These are phyloP conservation scores for Pseudonitzschia multistriata DNA, from an alignment of 108 stramenopile species.

Conservation along the genomic window DNA sequence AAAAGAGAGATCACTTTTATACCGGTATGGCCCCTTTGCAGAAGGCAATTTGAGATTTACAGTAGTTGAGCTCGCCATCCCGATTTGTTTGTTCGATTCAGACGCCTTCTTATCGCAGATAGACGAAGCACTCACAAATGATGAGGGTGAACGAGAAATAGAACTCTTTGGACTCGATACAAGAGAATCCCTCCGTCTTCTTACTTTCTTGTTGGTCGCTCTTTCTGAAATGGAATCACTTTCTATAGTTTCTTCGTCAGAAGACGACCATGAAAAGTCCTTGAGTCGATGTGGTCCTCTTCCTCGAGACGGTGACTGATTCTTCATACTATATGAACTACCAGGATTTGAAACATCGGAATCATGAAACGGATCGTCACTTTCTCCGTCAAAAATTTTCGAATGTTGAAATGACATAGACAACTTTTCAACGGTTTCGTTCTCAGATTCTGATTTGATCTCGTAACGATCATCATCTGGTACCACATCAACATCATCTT, in stretches of 20 bases:
- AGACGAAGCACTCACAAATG: background rate
- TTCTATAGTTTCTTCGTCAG: background rate
- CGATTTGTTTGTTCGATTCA: background rate
- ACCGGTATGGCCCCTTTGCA: background rate
- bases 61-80: background rate
- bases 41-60: background rate
- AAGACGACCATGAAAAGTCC: slow-evolving; percentile 12
- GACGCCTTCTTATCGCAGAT: background rate
- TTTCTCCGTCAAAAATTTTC: background rate
- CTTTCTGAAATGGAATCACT: background rate
- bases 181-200: background rate
- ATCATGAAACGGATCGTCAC: background rate
- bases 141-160: background rate
- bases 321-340: background rate
- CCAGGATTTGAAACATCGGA: background rate
- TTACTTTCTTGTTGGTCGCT: background rate
- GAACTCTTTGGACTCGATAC: background rate
- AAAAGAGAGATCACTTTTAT: background rate
- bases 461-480: too few relatives aligned
- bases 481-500: background rate
- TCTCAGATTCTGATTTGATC: background rate
- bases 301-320: background rate
- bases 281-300: background rate
- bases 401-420: background rate
- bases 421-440: background rate